A percentile compares a stretch with the other conserved stretches of the same genome.
Evolutionary conservation across 345 rosid genomes (phyloP).

Genomic region (Iberis pinnata): DNA sequence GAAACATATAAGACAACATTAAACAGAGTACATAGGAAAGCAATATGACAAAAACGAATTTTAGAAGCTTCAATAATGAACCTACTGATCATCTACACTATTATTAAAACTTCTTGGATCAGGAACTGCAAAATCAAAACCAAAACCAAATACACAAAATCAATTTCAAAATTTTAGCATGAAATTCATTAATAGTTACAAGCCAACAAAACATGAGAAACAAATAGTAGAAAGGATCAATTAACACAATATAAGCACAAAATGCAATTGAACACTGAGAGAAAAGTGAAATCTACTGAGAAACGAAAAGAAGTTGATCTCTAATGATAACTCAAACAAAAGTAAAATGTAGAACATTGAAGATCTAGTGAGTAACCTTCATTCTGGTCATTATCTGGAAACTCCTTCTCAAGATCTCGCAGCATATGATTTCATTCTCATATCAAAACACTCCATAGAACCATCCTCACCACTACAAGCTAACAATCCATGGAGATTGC

Average conservation of each 20-base stretch:
- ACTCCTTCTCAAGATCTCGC: constrained; percentile 91
- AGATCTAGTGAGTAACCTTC: constrained; percentile 60
- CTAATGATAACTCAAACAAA: constrained; percentile 7
- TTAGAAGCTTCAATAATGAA: constrained; percentile 21
- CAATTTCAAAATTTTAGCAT: constrained; percentile 1
- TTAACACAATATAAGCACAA: too few relatives aligned
- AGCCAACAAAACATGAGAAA: not conserved
- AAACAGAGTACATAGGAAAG: not conserved
- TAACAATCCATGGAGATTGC: too few relatives aligned
- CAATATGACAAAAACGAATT: constrained; percentile 5
- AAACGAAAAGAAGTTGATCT: constrained; percentile 22
- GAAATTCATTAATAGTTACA: constrained; percentile 10
- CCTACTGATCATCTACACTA: constrained; percentile 82
- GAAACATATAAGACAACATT: too few relatives aligned
- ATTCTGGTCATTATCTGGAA: constrained; percentile 69
- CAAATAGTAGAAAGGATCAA: not conserved
- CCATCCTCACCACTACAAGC: too few relatives aligned
- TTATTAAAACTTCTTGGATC: constrained; percentile 86
- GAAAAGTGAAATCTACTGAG: constrained; percentile 3
- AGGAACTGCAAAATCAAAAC: constrained; percentile 42
- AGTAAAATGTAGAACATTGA: constrained; percentile 14
- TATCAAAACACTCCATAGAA: too few relatives aligned
- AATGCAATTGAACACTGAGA: too few relatives aligned
- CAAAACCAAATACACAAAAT: not conserved
- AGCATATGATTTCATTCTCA: too few relatives aligned